Conservation (phyloP, 176 grass and related monocot species). For the Juncus effusus region DNA sequence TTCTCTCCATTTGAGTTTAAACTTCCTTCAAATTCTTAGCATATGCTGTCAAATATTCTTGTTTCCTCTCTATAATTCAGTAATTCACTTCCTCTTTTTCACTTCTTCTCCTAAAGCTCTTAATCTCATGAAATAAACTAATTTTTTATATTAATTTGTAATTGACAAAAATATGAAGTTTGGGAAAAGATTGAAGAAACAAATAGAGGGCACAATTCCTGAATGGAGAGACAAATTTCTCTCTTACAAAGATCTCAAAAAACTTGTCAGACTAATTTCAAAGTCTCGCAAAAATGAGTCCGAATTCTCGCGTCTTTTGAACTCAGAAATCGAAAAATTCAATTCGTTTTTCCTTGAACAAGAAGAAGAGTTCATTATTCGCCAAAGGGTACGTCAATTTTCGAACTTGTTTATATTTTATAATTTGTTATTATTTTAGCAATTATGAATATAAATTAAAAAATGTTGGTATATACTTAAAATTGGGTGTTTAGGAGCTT, state of each 20-base stretch:
- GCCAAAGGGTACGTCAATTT: constrained; percentile 36
- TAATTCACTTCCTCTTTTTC: constrained; percentile 9
- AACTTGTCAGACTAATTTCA: constrained; percentile 38
- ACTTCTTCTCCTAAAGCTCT: not conserved
- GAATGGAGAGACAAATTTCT: constrained; percentile 87
- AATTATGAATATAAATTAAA: not conserved
- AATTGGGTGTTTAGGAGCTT: constrained; percentile 47
- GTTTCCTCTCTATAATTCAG: not conserved
- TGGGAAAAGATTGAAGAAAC: constrained; percentile 70
- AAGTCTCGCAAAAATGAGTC: constrained; percentile 9
- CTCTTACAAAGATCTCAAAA: constrained; percentile 75
- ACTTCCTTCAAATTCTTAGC: constrained; percentile 7
- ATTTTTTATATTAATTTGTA: not conserved
- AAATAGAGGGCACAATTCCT: constrained; percentile 71
- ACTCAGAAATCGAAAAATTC: constrained; percentile 66
- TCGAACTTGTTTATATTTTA: not conserved
- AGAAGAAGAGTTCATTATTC: constrained; percentile 87
- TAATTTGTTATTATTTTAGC: not conserved
- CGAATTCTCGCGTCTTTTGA: constrained; percentile 43
- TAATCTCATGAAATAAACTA: not conserved
- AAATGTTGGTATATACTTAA: not conserved
- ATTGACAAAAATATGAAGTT: constrained; percentile 52
- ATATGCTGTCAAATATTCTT: constrained; percentile 55
- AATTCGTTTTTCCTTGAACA: constrained; percentile 82
- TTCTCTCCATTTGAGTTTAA: not conserved